Base-by-base conservation (phyloP, 805 yeast genomes). In the Wickerhamomyces alni region DNA sequence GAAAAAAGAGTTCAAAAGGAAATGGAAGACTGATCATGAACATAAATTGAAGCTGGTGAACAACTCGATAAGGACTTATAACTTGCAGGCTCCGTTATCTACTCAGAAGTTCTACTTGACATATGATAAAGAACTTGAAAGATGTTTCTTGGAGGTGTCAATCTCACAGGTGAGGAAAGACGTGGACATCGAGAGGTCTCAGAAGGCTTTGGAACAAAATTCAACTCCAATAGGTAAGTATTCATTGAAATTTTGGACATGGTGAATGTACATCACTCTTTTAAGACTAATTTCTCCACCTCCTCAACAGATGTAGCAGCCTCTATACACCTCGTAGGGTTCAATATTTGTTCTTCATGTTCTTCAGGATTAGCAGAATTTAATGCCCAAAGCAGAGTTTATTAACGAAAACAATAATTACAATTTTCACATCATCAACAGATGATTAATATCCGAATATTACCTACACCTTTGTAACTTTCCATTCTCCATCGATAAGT, bases 21-120 rank as follows among this genome's bases (percentile, higher is more conserved):
- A 44, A 27, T 40, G 54, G 40, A 38, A 39, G 41, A 9, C 43
- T 48, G 36, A 58, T 52, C 44, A 41, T 28, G 55, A 58, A 0
- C 44, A 60, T 2, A 59, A 65, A 34, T 47, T 80, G 4, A 51
- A 52, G 3, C 43, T 59, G 8, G 48, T 77, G 33, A 80, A 80
- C 50, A 72, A 66, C 43, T 61, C 63, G 2, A 63, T 79, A 10
- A 58, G 85, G 12, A 73, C 80, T 0, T 80, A 79, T 48, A 80
- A 80, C 47, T 48, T 80, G 13, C 84, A 78, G 47, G 83, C 86
- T 0, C 86, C 86, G 0, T 45, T 71, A 35, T 61, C 80, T 0
- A 75, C 84, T 0, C 77, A 81, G 37, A 72, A 70, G 42, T 58
- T 75, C n/a, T 80, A 80, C 45, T 51, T 80, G 12, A 9, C 57